phyloP scores from a whole-genome alignment of 805 yeast genomes.

The Tetrapisispora namnaoensis region DNA sequence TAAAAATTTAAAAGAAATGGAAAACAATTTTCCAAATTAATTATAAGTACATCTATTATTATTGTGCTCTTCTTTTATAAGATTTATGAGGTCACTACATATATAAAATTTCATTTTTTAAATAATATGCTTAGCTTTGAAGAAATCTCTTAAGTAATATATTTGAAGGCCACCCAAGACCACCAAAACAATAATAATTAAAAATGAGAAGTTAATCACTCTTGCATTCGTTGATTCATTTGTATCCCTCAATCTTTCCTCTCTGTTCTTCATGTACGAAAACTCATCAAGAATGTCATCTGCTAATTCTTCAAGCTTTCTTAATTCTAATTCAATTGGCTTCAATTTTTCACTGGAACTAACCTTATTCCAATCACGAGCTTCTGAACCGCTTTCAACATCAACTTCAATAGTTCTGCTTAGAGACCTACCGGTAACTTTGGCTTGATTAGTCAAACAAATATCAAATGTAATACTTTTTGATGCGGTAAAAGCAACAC shows the following conservation, averaged over 20 bases:
- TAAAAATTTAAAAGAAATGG: background rate
- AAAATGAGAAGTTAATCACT: constrained; percentile 75
- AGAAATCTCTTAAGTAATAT: constrained; percentile 82
- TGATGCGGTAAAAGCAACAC: constrained; percentile 79
- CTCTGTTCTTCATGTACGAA: constrained; percentile 77
- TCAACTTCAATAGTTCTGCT: constrained; percentile 77
- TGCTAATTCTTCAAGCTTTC: constrained; percentile 76
- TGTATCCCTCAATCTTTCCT: constrained; percentile 88
- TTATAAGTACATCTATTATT: background rate
- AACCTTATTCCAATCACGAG: constrained; percentile 94
- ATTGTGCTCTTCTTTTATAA: background rate
- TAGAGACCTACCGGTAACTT: constrained; percentile 34
- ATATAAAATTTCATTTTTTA: background rate
- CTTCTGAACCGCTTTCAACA: constrained; percentile 91
- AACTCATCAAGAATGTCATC: constrained; percentile 73
- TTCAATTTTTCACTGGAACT: constrained; percentile 89
- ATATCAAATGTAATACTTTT: constrained; percentile 79
- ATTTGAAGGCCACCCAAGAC: constrained; percentile 89
- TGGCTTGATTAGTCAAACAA: constrained; percentile 67
- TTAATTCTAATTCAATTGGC: constrained; percentile 85
- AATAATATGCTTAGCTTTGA: constrained; percentile 75
- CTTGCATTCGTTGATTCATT: constrained; percentile 93
- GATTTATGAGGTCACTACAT: background rate
- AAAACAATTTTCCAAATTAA: background rate
- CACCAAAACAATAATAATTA: constrained; percentile 58